Percentiles rank a stretch among this genome's conserved stretches.
Evolutionary conservation across 1,284 basidiomycete species (phyloP).

Genomic region (Puccinia hordei): DNA sequence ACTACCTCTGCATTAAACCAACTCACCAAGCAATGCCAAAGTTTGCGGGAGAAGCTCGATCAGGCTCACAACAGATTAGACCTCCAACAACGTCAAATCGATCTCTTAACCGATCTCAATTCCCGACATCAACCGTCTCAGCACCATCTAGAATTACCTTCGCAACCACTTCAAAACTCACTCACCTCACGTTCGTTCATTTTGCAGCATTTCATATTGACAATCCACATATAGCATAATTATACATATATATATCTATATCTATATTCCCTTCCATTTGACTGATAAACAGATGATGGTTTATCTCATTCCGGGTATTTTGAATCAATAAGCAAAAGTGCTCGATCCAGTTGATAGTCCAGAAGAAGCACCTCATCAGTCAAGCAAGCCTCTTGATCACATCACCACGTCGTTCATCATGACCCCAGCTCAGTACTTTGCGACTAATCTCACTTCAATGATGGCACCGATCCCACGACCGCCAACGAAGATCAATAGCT

Average conservation of each 20-base stretch:
- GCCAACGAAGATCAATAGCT: conserved; percentile 49
- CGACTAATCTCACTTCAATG: background rate
- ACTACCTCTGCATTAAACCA: conserved; percentile 59
- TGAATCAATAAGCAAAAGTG: conserved; percentile 1
- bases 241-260: background rate
- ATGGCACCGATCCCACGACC: background rate
- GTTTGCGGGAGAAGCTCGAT: conserved; percentile 27
- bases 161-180: conserved; percentile 8
- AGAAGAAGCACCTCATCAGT: conserved; percentile 54
- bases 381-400: conserved; percentile 51
- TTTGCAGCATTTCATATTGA: background rate
- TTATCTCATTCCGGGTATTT: background rate
- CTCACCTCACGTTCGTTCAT: conserved; percentile 23
- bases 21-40: conserved; percentile 47
- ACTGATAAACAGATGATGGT: background rate
- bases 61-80: conserved; percentile 30
- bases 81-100: conserved; percentile 39
- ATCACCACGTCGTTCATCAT: conserved; percentile 2
- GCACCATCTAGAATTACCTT: background rate
- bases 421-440: conserved; percentile 17
- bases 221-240: no score
- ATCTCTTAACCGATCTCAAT: background rate
- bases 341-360: conserved; percentile 19
- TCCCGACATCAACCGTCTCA: background rate
- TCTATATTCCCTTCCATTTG: background rate